These are phyloP conservation scores for Sporothrix pallida DNA, from an alignment of 2,329 filamentous ascomycete species.

Conservation along the genomic window DNA sequence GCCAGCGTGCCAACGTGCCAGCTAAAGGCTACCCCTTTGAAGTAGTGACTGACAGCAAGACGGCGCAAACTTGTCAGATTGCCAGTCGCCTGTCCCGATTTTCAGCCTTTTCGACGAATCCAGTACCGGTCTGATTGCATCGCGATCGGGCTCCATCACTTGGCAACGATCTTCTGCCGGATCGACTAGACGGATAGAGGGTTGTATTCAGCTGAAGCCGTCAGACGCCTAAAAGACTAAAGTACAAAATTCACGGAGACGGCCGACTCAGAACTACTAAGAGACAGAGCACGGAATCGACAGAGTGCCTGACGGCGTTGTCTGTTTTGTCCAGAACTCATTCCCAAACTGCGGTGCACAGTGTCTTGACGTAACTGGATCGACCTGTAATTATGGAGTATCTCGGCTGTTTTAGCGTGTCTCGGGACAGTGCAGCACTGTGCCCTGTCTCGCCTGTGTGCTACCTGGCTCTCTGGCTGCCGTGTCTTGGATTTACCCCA, in stretches of 20 bases:
- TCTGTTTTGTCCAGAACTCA: too few species aligned
- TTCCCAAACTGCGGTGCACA: not conserved
- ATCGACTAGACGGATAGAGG: not conserved
- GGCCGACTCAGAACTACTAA: too few species aligned
- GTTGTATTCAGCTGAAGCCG: not conserved
- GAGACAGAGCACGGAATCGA: too few species aligned
- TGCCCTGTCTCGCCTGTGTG: not conserved
- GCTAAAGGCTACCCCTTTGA: not conserved
- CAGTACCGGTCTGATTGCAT: not conserved
- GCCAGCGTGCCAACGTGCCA: too few species aligned
- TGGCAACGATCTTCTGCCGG: slow-evolving; percentile 10
- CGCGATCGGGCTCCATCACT: slow-evolving; percentile 7
- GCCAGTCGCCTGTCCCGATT: not conserved
- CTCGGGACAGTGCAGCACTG: not conserved
- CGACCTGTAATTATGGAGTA: not conserved
- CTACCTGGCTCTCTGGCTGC: not conserved
- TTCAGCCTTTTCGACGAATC: not conserved
- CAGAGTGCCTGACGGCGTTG: too few species aligned
- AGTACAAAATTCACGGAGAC: too few species aligned
- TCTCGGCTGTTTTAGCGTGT: not conserved
- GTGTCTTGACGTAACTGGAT: slow-evolving; percentile 1
- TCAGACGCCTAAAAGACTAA: too few species aligned
- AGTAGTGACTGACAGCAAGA: not conserved
- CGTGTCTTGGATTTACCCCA: not conserved
- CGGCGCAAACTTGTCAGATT: not conserved